Base-by-base conservation (phyloP, 768 basidiomycete genomes). In the Erythrobasidium yunnanense region DNA sequence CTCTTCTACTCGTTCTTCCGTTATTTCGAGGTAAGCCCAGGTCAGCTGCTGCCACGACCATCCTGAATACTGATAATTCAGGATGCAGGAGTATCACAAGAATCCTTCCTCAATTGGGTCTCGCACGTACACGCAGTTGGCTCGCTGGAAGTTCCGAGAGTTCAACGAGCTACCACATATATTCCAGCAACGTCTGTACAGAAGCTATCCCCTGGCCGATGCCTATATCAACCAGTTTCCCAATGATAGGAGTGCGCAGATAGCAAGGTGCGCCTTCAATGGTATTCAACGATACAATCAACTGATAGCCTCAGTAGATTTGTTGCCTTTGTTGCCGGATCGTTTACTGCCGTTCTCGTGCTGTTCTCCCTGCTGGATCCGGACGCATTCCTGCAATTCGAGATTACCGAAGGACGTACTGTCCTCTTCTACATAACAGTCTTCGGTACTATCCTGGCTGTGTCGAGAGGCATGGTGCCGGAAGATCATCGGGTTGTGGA, bases 1-100 rank as follows among this genome's bases (percentile, higher is more conserved):
- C 77, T 97, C 42, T 88, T 97, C 85, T 99, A 95, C 75, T 97
- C 91, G 0, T 99, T 99, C 81, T 99, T 99, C 81, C 87, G 93
- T 2, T 99, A 99, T 76, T 99, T 99, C 68, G 95, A 99, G 81
- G 95, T 90, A 52, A 55, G 84, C 76, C 8, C 58, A 58, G 22
- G 42, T 42, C 11, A 42, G 15, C 22, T 20, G 1, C 25, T 20
- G 11, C 38, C 11, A 42, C 11, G 38, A 11, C n/a, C 38, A 42
- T 11, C 11, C n/a, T 11, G 38, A 42, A 11, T 11, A 42, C 38
- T 23, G 22, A 20, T 25, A 15, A 4, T 13, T 17, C 5, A 8
- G 42, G 4, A 8, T 30, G 32, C 71, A 99, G 95, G 92, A 99
- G 81, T 97, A 96, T 73, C 93, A 90, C 82, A 93, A 93, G 77